These are phyloP conservation scores for Didymella lethalis DNA, from an alignment of 2,329 filamentous ascomycete species.

Conservation along the genomic window DNA sequence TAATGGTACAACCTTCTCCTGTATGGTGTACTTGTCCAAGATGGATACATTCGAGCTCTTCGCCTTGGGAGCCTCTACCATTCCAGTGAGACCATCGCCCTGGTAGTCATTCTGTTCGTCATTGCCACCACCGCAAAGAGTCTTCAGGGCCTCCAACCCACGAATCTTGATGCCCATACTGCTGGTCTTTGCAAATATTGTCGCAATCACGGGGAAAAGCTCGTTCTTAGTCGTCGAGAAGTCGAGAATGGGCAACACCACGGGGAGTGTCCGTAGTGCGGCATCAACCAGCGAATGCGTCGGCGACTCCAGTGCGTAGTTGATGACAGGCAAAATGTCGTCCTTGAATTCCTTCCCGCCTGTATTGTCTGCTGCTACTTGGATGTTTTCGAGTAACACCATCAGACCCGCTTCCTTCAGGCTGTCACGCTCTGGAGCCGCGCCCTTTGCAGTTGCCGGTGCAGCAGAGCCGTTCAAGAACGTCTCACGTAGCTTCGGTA, in stretches of 20 bases:
- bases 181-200: conserved; percentile 90
- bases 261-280: conserved; percentile 77
- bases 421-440: conserved; percentile 75
- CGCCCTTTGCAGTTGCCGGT: conserved; percentile 51
- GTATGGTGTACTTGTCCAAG: conserved; percentile 96
- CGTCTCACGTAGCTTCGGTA: conserved; percentile 83
- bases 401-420: conserved; percentile 89
- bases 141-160: conserved; percentile 86
- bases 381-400: conserved; percentile 86
- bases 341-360: conserved; percentile 95
- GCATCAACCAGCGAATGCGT: conserved; percentile 91
- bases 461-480: conserved; percentile 70
- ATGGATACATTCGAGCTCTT: conserved; percentile 76
- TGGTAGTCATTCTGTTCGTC: conserved; percentile 44
- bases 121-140: conserved; percentile 79
- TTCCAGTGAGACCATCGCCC: conserved; percentile 78
- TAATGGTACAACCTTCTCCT: conserved; percentile 93
- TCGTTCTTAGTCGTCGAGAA: conserved; percentile 98
- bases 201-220: conserved; percentile 88
- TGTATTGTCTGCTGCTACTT: conserved; percentile 78
- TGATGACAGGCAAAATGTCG: conserved; percentile 86
- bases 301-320: conserved; percentile 83
- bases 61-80: conserved; percentile 63
- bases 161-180: conserved; percentile 95
- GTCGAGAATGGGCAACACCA: conserved; percentile 86